Evolutionary conservation across 768 basidiomycete genomes (phyloP).

Genomic region (Auricularia auricula-judae): DNA sequence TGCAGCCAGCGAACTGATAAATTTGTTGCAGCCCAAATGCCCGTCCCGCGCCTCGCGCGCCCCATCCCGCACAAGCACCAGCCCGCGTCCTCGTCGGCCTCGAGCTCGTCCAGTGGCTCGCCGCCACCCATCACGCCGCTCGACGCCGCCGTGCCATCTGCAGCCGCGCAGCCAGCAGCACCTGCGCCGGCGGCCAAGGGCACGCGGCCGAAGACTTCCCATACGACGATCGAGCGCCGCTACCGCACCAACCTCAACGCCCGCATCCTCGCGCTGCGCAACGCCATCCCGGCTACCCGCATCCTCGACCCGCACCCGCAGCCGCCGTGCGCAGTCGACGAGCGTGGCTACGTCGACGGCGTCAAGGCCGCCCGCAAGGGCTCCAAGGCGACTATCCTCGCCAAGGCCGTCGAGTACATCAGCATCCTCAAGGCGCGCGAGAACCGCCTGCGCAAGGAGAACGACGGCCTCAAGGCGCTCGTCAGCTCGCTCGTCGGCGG

Average conservation of each 20-base stretch:
- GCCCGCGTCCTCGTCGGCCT: not conserved
- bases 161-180: conserved; percentile 4
- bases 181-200: conserved; percentile 14
- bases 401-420: conserved; percentile 87
- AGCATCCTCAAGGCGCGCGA: conserved; percentile 78
- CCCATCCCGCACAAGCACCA: not conserved
- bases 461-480: conserved; percentile 60
- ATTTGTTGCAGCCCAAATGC: not conserved
- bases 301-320: conserved; percentile 49
- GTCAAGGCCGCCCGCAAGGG: conserved; percentile 86
- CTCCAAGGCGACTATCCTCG: conserved; percentile 82
- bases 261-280: conserved; percentile 68
- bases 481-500: conserved; percentile 66
- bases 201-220: conserved; percentile 67
- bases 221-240: conserved; percentile 80
- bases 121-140: not conserved
- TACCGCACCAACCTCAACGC: conserved; percentile 86
- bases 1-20: too few relatives aligned
- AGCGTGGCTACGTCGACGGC: conserved; percentile 82
- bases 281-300: conserved; percentile 74
- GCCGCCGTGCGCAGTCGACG: conserved; percentile 29
- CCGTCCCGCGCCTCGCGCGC: not conserved
- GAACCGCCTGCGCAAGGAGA: conserved; percentile 56
- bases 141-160: not conserved
- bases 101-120: not conserved